Conservation (phyloP, 2,329 filamentous ascomycete species). For the Nothophoma quercina region DNA sequence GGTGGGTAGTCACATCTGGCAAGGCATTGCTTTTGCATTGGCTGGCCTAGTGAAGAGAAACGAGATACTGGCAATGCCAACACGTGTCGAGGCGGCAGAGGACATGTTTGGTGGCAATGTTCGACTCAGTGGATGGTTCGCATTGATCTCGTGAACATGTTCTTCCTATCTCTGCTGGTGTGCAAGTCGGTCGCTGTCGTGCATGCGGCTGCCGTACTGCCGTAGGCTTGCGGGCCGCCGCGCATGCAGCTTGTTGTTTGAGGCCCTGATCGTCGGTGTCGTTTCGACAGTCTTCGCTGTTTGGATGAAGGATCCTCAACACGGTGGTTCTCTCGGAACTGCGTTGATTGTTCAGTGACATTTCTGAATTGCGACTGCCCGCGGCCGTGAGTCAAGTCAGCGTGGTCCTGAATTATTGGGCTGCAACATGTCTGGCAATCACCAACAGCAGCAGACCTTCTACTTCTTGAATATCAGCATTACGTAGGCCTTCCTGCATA, state of each 20-base stretch:
- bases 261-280: conserved; percentile 7
- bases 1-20: background rate
- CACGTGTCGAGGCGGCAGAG: conserved; percentile 23
- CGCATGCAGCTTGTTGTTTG: conserved; percentile 14
- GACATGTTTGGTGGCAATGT: conserved; percentile 1
- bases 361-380: background rate
- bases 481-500: conserved; percentile 2
- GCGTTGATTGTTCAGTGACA: conserved; percentile 5
- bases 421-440: too few relatives aligned
- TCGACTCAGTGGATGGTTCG: background rate
- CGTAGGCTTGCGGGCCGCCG: conserved; percentile 16
- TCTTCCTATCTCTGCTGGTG: conserved; percentile 2
- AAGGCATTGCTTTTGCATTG: conserved; percentile 13
- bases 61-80: conserved; percentile 6
- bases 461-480: background rate
- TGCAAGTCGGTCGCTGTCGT: conserved; percentile 2
- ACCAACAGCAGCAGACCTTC: background rate
- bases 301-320: background rate
- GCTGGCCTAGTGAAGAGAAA: conserved; percentile 5
- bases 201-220: conserved; percentile 10
- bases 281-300: background rate
- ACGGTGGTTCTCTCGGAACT: conserved; percentile 7
- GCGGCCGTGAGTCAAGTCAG: conserved; percentile 3
- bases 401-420: background rate
- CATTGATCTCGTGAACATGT: background rate